Conservation (phyloP, 2,329 filamentous ascomycete genomes). For the Ophiosphaerella korrae region DNA sequence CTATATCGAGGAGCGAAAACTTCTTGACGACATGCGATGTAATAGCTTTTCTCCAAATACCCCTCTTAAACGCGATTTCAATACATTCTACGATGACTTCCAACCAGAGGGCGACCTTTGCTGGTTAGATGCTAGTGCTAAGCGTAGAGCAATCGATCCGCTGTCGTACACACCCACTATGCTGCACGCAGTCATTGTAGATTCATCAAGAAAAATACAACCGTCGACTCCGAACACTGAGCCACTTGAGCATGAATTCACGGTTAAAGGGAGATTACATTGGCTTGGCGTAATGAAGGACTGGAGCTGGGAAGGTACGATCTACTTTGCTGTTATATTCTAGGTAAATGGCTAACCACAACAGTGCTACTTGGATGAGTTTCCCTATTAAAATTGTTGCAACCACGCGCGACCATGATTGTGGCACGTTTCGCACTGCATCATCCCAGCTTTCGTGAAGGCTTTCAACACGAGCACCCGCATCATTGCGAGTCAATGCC, state of each 20-base stretch:
- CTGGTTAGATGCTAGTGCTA: constrained; percentile 27
- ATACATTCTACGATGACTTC: constrained; percentile 22
- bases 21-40: constrained; percentile 6
- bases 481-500: not conserved
- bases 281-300: constrained; percentile 75
- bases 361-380: constrained; percentile 30
- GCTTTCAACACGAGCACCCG: not conserved
- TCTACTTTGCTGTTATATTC: not conserved
- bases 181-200: not conserved
- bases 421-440: not conserved
- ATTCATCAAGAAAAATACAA: constrained; percentile 1
- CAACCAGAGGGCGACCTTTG: constrained; percentile 22
- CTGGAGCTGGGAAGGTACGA: constrained; percentile 73
- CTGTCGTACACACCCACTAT: constrained; percentile 2
- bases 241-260: constrained; percentile 63
- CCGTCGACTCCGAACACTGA: constrained; percentile 23
- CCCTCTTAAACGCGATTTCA: constrained; percentile 31
- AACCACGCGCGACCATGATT: not conserved
- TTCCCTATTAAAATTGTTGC: not conserved
- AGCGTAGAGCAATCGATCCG: constrained; percentile 26
- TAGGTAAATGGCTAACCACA: constrained; percentile 10
- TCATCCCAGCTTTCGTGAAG: not conserved
- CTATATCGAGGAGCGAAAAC: constrained; percentile 46
- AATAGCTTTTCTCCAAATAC: constrained; percentile 13
- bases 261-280: constrained; percentile 68